phyloP scores from a whole-genome alignment of 805 yeast species.

The Candida nitratophila region DNA sequence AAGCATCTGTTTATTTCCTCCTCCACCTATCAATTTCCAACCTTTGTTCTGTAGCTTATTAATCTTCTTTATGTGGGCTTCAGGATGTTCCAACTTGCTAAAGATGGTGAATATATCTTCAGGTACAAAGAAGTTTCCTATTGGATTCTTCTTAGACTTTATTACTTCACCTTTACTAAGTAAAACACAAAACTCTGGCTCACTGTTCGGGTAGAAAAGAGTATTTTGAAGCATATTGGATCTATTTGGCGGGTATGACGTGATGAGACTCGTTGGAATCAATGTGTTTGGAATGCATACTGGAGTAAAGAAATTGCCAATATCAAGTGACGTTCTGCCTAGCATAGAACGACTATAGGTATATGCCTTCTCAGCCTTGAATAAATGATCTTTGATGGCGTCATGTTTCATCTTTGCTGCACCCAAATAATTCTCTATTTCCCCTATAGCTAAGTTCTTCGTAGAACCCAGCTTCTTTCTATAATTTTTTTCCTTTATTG shows the following conservation, averaged over 20 bases:
- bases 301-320: slow-evolving; percentile 41
- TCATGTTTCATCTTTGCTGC: slow-evolving; percentile 35
- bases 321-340: slow-evolving; percentile 33
- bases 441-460: not conserved
- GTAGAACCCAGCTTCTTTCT: too few relatives aligned
- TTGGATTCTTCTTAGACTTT: slow-evolving; percentile 29
- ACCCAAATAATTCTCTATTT: slow-evolving; percentile 18
- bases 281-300: slow-evolving; percentile 26
- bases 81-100: slow-evolving; percentile 32
- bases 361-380: slow-evolving; percentile 42
- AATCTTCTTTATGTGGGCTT: slow-evolving; percentile 27
- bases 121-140: slow-evolving; percentile 27
- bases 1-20: slow-evolving; percentile 28
- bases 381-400: slow-evolving; percentile 33
- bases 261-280: slow-evolving; percentile 9
- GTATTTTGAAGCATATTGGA: not conserved
- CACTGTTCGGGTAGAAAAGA: not conserved
- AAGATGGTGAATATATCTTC: slow-evolving; percentile 38
- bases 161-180: slow-evolving; percentile 28
- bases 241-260: not conserved
- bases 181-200: slow-evolving; percentile 14
- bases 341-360: slow-evolving; percentile 40
- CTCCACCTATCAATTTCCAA: slow-evolving; percentile 54
- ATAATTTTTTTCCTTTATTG: not conserved
- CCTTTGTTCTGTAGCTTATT: slow-evolving; percentile 35